Evolutionary conservation across 371 early-diverging fungal species (phyloP).

Genomic region (Mortierella sp.): DNA sequence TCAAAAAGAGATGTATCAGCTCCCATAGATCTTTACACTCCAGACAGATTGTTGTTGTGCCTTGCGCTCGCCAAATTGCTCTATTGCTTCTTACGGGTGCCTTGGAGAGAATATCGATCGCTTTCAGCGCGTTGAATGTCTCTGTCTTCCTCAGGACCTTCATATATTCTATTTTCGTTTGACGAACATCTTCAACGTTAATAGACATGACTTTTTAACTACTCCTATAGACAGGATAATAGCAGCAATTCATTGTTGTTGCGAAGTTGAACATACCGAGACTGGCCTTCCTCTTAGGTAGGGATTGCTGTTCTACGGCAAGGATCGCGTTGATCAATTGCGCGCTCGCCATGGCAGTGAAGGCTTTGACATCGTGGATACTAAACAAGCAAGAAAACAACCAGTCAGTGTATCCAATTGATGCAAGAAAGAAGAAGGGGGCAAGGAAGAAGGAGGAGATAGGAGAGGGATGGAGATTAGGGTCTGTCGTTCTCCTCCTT

Average conservation of each 20-base stretch:
- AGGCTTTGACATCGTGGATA: constrained; percentile 54
- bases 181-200: background rate
- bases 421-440: background rate
- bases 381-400: background rate
- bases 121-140: constrained; percentile 46
- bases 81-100: constrained; percentile 36
- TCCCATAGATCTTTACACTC: background rate
- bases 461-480: background rate
- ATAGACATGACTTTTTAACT: background rate
- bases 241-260: background rate
- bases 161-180: constrained; percentile 41
- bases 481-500: background rate
- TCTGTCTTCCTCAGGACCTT: constrained; percentile 36
- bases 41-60: background rate
- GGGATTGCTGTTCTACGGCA: constrained; percentile 30
- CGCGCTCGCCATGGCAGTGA: constrained; percentile 51
- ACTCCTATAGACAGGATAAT: background rate
- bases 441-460: background rate
- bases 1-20: background rate
- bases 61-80: background rate
- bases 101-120: constrained; percentile 49
- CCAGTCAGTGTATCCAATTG: no score
- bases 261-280: constrained; percentile 28
- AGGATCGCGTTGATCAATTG: constrained; percentile 39
- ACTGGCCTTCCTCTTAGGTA: constrained; percentile 38